phyloP scores from a whole-genome alignment of 106 monocot genomes.

The Dendrobium nobile region DNA sequence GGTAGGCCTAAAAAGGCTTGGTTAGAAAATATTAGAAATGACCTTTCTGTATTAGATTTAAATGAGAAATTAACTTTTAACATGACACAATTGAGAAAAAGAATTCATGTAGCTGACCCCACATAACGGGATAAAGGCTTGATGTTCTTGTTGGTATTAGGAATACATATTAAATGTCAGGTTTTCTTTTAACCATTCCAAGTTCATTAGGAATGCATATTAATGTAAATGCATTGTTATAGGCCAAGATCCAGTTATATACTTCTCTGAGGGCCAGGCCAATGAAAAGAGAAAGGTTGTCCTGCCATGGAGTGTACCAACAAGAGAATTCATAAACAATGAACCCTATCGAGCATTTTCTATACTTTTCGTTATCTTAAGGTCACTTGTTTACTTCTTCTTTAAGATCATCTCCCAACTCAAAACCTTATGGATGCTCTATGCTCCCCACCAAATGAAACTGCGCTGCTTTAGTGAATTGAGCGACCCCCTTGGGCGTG shows the following conservation, averaged over 20 bases:
- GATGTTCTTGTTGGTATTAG: too few relatives aligned
- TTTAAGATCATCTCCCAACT: constrained; percentile 27
- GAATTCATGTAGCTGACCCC: too few relatives aligned
- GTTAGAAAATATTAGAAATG: too few relatives aligned
- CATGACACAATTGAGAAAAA: too few relatives aligned
- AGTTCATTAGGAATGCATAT: background rate
- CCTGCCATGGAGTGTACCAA: constrained; percentile 12
- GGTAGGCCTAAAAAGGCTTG: too few relatives aligned
- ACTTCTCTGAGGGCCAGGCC: constrained; percentile 28
- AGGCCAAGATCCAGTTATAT: constrained; percentile 56
- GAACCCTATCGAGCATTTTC: constrained; percentile 56
- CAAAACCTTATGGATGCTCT: constrained; percentile 18
- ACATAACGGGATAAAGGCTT: too few relatives aligned
- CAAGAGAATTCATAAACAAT: constrained; percentile 26
- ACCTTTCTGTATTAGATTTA: too few relatives aligned
- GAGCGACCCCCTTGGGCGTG: constrained; percentile 36
- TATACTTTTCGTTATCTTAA: constrained; percentile 48
- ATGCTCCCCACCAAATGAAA: constrained; percentile 33
- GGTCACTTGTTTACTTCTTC: constrained; percentile 23
- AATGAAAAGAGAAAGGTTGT: background rate
- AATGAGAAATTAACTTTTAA: too few relatives aligned
- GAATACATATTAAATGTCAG: too few relatives aligned
- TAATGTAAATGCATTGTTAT: background rate
- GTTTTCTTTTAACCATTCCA: too few relatives aligned
- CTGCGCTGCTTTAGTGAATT: constrained; percentile 36